These are phyloP conservation scores for Pleurotus djamor DNA, from an alignment of 768 basidiomycete species.

Conservation along the genomic window DNA sequence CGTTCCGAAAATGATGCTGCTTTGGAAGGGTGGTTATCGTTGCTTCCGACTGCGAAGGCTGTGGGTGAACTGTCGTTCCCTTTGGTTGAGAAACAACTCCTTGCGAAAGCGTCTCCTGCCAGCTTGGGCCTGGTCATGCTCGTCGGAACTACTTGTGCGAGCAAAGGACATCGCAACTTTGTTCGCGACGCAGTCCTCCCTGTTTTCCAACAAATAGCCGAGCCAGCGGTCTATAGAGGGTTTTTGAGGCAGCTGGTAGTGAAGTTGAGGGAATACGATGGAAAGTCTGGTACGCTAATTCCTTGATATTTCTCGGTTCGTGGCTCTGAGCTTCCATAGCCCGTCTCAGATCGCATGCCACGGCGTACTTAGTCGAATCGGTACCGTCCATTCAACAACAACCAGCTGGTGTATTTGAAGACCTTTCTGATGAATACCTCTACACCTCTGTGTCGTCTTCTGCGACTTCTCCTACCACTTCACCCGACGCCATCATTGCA, in stretches of 20 bases:
- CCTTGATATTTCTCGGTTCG: neutral
- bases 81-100: constrained; percentile 15
- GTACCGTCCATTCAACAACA: neutral
- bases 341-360: too few species aligned
- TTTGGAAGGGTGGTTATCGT: constrained; percentile 40
- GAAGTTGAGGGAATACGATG: neutral
- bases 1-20: constrained; percentile 14
- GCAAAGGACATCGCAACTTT: constrained; percentile 39
- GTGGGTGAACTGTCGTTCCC: constrained; percentile 9
- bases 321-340: neutral
- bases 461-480: neutral
- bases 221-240: constrained; percentile 6
- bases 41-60: constrained; percentile 31
- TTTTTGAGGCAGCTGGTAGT: constrained; percentile 8
- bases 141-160: constrained; percentile 41
- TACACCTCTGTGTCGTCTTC: too few species aligned
- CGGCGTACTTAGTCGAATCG: too few species aligned
- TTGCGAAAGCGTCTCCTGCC: constrained; percentile 22
- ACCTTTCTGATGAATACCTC: neutral
- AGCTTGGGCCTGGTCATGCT: constrained; percentile 34
- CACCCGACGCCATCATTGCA: constrained; percentile 10
- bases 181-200: constrained; percentile 23
- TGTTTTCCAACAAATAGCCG: constrained; percentile 12
- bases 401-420: neutral
- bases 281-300: neutral